Evolutionary conservation across 1,284 basidiomycete species (phyloP), one percentile per base, ranked within the genome.

Genomic region (Violaceomyces palustris): DNA sequence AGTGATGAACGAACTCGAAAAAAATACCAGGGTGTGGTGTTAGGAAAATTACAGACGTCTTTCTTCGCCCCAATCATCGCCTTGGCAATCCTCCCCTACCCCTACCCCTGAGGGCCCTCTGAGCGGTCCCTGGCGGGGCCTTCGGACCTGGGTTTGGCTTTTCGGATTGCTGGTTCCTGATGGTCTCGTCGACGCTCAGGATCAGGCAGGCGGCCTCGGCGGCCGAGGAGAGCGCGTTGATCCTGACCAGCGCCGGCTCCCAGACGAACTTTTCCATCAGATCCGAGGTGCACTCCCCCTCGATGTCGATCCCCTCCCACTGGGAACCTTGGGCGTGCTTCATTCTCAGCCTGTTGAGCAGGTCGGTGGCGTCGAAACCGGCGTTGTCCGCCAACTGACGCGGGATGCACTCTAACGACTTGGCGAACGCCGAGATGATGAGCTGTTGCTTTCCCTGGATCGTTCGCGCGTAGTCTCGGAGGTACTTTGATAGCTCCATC

Each of bases 311-410:
- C 52, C 94, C 94, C 32, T 83, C 86, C 92, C 92, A 97, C 45
- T 79, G 82, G 41, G 79, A 77, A 33, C 87, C 89, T 50, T 83
- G 82, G 0, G 90, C 90, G 72, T 98, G 93, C 67, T 86, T 84
- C 90, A 96, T 97, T 48, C 94, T 85, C 44, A 99, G 81, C 74
- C 96, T 91, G 79, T 98, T 98, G 49, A 99, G 79, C 42, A 98
- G 82, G 70, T 98, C 94, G 10, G 93, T 98, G 1, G 93, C 93
- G 76, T 98, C 94, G 27, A 98, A 80, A 15, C 94, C 94, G 15
- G 94, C 94, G 69, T 99, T 98, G 76, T 98, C 93, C 71, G 89
- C 94, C 54, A 99, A 91, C 74, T 98, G 93, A 30, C 94, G 85
- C 21, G 94, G 94, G 68, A 99, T 97, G 64, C 93, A 84, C 75